Base-by-base conservation (phyloP, 495 filamentous ascomycete species). In the Sabuloglossum arenarium region DNA sequence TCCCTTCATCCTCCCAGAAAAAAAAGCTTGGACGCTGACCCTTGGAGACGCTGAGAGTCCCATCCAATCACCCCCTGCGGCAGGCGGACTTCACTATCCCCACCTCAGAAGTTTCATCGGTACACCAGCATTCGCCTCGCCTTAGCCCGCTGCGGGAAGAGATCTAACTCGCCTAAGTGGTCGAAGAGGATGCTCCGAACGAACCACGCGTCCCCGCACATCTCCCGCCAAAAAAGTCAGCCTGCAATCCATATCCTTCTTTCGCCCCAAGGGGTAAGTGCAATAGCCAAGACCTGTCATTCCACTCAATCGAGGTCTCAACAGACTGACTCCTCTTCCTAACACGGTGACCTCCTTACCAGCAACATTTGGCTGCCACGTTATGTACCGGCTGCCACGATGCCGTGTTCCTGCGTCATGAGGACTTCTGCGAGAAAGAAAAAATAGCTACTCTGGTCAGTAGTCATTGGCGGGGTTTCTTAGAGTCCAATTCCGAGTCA, bases 141-240 rank as follows among this genome's bases (percentile, higher is more conserved):
- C 45, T 49, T 49, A n/a, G 45, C 45, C 19, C n/a, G 45, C 45
- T 49, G 45, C 45, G 45, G 45, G 45, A 49, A 49, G 45, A 49
- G 45, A 49, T 49, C 45, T 5, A 24, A 12, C 14, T 39, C 34
- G 34, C 34, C 6, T 39, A 39, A 39, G 16, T 39, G 34, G 34
- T 39, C 6, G 34, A 6, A n/a, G 21, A 28, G 45, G 3, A 24
- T 49, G 1, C 45, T 25, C 45, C 45, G 19, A 49, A 49, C 25
- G 34, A 39, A 39, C 45, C 45, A 49, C 45, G 45, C 45, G 45
- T 49, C 45, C 45, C 45, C 45, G 45, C 45, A 28, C 45, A 21
- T 14, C 21, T 49, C 45, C 25, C 45, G 45, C 45, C 6, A 49
- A n/a, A 49, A 49, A 23, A 24, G 3, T 16, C 14, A 6, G 3